Base-by-base conservation (phyloP, 371 early-diverging fungal species). In the Rhizopus delemar region DNA sequence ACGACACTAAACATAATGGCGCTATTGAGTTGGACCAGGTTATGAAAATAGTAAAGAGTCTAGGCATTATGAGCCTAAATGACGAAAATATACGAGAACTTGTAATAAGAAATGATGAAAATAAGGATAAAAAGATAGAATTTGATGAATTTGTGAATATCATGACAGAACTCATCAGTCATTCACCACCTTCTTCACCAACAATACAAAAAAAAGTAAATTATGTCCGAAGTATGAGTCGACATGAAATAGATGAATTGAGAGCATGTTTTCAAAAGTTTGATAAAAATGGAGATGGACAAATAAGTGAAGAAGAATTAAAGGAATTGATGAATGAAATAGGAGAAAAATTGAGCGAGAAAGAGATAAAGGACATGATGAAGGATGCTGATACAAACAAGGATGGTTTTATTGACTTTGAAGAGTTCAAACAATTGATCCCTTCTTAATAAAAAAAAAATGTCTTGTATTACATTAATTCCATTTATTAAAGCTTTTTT, bases 361-460 rank as follows among this genome's bases (percentile, higher is more conserved):
- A 87, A 57, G 92, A 93, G 57, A 66, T 93, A 31, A 83, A 83
- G 53, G 92, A 90, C 55, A 92, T 93, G 93, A 91, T 93, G 66
- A 80, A 83, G 13, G 91, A 90, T 63, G 91, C 89, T 5, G 93
- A 91, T 67, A 69, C 77, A 34, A 88, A 91, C 60, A 84, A 85
- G 2, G 89, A 90, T 66, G 90, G 90, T 4, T 81, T 69, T 53
- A 74, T 85, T 59, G 77, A 79, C 46, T 78, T 82, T 61, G 73
- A 75, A 9, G 86, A 85, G 57, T 85, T 91, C 60, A 70, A 81
- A 43, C 71, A 80, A 5, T 71, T 90, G 6, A 76, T 88, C 71
- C 80, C 77, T 81, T 29, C 48, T 9, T 29, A 7, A 22, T n/a
- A 48, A 62, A 43, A 43, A 41, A 13, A 43, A 74, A 75, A 8